Conservation (phyloP, 805 yeast species). For the Isabelozyma gotoi region DNA sequence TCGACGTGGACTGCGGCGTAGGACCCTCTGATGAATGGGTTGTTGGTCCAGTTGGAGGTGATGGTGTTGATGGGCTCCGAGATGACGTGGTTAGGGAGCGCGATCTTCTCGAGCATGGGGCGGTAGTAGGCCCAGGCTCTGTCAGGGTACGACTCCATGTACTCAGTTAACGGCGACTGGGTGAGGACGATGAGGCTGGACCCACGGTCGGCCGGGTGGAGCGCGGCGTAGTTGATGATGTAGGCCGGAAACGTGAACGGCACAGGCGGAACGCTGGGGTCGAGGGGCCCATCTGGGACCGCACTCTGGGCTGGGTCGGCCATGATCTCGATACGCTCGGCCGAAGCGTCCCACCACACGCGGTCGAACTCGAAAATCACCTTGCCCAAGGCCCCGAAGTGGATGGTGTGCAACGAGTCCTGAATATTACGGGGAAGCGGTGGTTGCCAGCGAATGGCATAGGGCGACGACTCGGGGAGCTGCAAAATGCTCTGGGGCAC, state of each 20-base stretch:
- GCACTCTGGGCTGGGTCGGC: too few species aligned
- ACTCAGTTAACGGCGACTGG: slow-evolving; percentile 72
- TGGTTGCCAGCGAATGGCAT: too few species aligned
- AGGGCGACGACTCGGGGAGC: too few species aligned
- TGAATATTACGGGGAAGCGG: slow-evolving; percentile 16
- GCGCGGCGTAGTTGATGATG: slow-evolving; percentile 57
- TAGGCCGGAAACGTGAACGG: slow-evolving; percentile 62
- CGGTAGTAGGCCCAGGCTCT: slow-evolving; percentile 57
- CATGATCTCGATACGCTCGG: slow-evolving; percentile 39
- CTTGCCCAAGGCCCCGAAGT: slow-evolving; percentile 43
- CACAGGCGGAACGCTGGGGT: slow-evolving; percentile 25
- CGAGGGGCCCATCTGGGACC: too few species aligned
- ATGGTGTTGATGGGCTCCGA: slow-evolving; percentile 36
- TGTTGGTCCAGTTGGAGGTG: slow-evolving; percentile 72
- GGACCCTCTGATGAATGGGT: slow-evolving; percentile 79
- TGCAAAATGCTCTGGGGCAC: slow-evolving; percentile 75
- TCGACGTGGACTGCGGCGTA: slow-evolving; percentile 71
- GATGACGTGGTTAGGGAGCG: slow-evolving; percentile 10
- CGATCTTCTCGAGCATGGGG: slow-evolving; percentile 47
- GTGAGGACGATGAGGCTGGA: slow-evolving; percentile 66
- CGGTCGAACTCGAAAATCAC: slow-evolving; percentile 40
- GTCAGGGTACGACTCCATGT: slow-evolving; percentile 48
- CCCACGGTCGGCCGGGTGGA: slow-evolving; percentile 26
- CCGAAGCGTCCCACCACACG: slow-evolving; percentile 43
- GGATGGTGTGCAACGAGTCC: slow-evolving; percentile 22